Conservation (phyloP, 2,329 filamentous ascomycete genomes). For the Hypoxylon rubiginosum region DNA sequence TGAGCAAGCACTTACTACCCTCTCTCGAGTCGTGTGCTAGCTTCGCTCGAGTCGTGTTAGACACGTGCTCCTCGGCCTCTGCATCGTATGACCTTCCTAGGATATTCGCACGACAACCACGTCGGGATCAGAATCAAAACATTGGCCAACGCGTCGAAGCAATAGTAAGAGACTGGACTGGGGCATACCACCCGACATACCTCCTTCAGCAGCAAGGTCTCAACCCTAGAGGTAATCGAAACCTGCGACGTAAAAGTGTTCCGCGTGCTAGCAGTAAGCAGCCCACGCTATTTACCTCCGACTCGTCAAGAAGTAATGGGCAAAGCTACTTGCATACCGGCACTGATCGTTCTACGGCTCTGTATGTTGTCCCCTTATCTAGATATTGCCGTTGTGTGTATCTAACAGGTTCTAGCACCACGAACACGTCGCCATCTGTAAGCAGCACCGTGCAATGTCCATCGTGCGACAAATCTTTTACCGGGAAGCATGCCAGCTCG, state of each 20-base stretch:
- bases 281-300: conserved; percentile 8
- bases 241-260: neutral
- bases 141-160: conserved; percentile 13
- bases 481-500: conserved; percentile 18
- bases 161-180: conserved; percentile 13
- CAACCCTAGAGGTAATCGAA: neutral
- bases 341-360: conserved; percentile 12
- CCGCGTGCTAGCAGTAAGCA: conserved; percentile 17
- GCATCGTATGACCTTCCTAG: neutral
- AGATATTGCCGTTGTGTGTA: neutral
- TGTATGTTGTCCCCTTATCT: conserved; percentile 6
- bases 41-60: conserved; percentile 23
- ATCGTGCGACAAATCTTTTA: conserved; percentile 21
- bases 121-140: neutral
- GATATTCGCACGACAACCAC: neutral
- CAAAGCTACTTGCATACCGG: conserved; percentile 11
- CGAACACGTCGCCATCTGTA: conserved; percentile 18
- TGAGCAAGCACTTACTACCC: conserved; percentile 33
- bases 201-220: conserved; percentile 13
- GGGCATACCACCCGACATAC: conserved; percentile 18
- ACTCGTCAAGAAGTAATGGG: conserved; percentile 11
- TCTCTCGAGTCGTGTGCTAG: conserved; percentile 7
- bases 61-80: conserved; percentile 6
- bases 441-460: conserved; percentile 12
- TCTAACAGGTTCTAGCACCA: conserved; percentile 24